phyloP scores from a whole-genome alignment of 257 asterid genomes.

The Ophiorrhiza pumila region DNA sequence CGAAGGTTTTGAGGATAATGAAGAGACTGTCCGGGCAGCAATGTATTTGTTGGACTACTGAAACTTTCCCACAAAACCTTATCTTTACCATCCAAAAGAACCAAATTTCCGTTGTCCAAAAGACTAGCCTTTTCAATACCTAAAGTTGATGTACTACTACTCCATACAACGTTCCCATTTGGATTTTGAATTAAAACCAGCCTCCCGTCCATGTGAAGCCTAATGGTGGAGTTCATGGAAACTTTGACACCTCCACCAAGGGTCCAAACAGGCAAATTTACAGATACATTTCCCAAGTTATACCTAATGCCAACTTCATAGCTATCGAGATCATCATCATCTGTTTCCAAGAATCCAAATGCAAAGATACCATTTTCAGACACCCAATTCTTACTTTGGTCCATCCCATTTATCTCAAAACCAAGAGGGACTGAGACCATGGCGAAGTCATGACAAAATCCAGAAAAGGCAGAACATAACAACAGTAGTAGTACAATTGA shows the following conservation, averaged over 20 bases:
- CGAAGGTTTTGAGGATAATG: slow-evolving; percentile 54
- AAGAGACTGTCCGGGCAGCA: slow-evolving; percentile 56
- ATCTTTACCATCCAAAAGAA: slow-evolving; percentile 41
- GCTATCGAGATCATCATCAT: slow-evolving; percentile 38
- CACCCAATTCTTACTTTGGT: slow-evolving; percentile 40
- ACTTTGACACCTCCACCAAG: slow-evolving; percentile 62
- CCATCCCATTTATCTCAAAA: slow-evolving; percentile 51
- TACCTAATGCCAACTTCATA: slow-evolving; percentile 55
- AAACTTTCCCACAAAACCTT: slow-evolving; percentile 62
- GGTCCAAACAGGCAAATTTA: slow-evolving; percentile 59
- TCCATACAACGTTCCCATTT: slow-evolving; percentile 46
- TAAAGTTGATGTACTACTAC: slow-evolving; percentile 53
- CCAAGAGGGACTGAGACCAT: slow-evolving; percentile 54
- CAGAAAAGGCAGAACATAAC: slow-evolving; percentile 29
- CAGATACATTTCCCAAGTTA: slow-evolving; percentile 42
- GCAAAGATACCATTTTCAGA: slow-evolving; percentile 66
- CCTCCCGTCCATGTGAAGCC: slow-evolving; percentile 52
- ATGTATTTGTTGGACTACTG: slow-evolving; percentile 49
- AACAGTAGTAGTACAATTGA: slow-evolving; percentile 26
- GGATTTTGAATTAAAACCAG: slow-evolving; percentile 45
- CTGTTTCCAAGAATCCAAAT: slow-evolving; percentile 62
- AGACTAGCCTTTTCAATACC: slow-evolving; percentile 56
- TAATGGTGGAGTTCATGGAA: slow-evolving; percentile 46
- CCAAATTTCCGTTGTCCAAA: slow-evolving; percentile 57
- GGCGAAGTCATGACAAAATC: slow-evolving; percentile 36